Evolutionary conservation across 345 rosid genomes (phyloP).

Genomic region (Salix koriyanagi): DNA sequence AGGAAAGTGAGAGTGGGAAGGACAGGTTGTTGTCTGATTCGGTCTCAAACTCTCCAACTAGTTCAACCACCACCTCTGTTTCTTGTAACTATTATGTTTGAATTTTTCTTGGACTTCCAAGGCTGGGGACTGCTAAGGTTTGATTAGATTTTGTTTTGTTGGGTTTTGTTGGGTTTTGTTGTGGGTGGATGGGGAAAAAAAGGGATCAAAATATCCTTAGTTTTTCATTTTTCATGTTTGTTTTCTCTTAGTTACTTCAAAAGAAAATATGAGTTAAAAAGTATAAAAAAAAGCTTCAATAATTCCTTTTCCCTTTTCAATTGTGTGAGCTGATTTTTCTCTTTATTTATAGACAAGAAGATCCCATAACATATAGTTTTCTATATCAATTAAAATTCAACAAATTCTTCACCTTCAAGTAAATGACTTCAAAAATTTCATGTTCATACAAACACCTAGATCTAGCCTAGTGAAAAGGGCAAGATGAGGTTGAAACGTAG

Average conservation of each 20-base stretch:
- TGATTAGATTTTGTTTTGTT: background rate
- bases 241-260: background rate
- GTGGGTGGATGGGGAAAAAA: background rate
- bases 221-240: background rate
- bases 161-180: background rate
- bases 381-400: too few relatives aligned
- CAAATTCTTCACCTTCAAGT: too few relatives aligned
- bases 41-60: slow-evolving; percentile 31
- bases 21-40: slow-evolving; percentile 33
- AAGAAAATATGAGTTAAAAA: background rate
- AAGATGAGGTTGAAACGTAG: too few relatives aligned
- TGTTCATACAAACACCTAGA: too few relatives aligned
- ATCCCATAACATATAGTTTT: too few relatives aligned
- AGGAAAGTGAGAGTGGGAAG: slow-evolving; percentile 12
- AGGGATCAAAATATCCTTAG: background rate
- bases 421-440: too few relatives aligned
- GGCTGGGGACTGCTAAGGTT: background rate
- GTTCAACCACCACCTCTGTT: slow-evolving; percentile 39
- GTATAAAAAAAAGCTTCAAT: background rate
- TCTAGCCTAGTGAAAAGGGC: too few relatives aligned
- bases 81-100: slow-evolving; percentile 52
- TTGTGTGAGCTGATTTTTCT: background rate
- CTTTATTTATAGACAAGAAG: background rate
- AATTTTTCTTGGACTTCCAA: background rate
- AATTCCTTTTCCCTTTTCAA: background rate